Conservation (phyloP, 1,139 yeast species). For the Candida glucosophila region DNA sequence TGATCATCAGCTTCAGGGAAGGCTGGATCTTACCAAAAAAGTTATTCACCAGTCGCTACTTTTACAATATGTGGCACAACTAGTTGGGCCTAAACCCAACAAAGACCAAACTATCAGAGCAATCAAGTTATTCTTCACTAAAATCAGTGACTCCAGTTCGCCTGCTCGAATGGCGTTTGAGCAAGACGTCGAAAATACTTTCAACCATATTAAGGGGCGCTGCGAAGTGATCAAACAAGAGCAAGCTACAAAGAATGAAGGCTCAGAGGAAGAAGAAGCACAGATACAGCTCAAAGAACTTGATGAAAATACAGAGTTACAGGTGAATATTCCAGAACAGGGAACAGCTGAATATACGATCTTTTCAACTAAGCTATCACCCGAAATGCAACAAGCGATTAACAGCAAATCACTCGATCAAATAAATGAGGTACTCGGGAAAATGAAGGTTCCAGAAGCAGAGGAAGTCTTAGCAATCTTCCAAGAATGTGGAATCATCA, state of each 20-base stretch:
- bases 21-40: conserved; percentile 44
- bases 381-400: conserved; percentile 68
- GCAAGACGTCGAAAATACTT: conserved; percentile 67
- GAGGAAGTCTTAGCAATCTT: conserved; percentile 67
- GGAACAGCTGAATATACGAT: conserved; percentile 46
- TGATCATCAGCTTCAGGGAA: conserved; percentile 64
- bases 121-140: conserved; percentile 60
- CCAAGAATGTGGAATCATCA: conserved; percentile 77
- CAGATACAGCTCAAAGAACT: conserved; percentile 81
- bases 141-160: conserved; percentile 46
- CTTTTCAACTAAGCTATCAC: conserved; percentile 50
- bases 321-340: conserved; percentile 61
- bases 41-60: conserved; percentile 75
- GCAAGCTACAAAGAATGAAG: conserved; percentile 25
- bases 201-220: conserved; percentile 62
- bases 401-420: conserved; percentile 62
- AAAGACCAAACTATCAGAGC: conserved; percentile 40
- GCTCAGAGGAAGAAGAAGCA: conserved; percentile 37
- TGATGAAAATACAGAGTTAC: conserved; percentile 73
- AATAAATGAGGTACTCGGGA: conserved; percentile 76
- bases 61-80: conserved; percentile 66
- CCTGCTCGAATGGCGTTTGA: conserved; percentile 61
- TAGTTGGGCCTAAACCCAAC: conserved; percentile 34
- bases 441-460: conserved; percentile 71
- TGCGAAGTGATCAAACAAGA: conserved; percentile 57